These are phyloP conservation scores for Nakazawaea ishiwadae DNA, from an alignment of 805 yeast species.

Conservation along the genomic window DNA sequence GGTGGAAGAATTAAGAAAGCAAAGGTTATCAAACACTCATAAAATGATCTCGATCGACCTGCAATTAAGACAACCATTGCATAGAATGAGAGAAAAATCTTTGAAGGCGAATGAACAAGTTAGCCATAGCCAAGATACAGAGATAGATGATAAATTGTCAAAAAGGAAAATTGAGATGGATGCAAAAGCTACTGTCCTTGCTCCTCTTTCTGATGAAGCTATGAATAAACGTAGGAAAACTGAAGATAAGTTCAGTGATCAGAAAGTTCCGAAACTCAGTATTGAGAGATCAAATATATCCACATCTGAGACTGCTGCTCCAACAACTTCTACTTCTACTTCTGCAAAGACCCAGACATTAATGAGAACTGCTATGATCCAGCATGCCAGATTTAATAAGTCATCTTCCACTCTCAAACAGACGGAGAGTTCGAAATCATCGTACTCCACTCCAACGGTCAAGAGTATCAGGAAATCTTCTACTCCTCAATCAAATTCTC, in stretches of 20 bases:
- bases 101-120: conserved; percentile 3
- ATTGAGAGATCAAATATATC: too few relatives aligned
- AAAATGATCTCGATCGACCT: conserved; percentile 7
- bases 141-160: too few relatives aligned
- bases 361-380: conserved; percentile 29
- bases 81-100: conserved; percentile 11
- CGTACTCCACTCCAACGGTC: background rate
- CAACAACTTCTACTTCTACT: conserved; percentile 8
- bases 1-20: conserved; percentile 7
- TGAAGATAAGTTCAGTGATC: conserved; percentile 20
- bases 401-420: conserved; percentile 1
- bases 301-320: conserved; percentile 14
- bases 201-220: conserved; percentile 10
- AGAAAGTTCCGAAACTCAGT: too few relatives aligned
- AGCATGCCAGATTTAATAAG: conserved; percentile 24
- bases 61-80: conserved; percentile 9
- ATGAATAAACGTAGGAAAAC: conserved; percentile 19
- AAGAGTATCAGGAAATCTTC: background rate
- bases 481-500: conserved; percentile 3
- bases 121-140: too few relatives aligned
- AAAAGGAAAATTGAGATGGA: too few relatives aligned
- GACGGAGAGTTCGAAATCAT: background rate
- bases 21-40: conserved; percentile 4
- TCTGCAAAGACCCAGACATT: conserved; percentile 19
- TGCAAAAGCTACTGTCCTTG: background rate